Evolutionary conservation across 441 rosid genomes (phyloP), one percentile per base, ranked within the genome.

Genomic region (Aleurites moluccanus): DNA sequence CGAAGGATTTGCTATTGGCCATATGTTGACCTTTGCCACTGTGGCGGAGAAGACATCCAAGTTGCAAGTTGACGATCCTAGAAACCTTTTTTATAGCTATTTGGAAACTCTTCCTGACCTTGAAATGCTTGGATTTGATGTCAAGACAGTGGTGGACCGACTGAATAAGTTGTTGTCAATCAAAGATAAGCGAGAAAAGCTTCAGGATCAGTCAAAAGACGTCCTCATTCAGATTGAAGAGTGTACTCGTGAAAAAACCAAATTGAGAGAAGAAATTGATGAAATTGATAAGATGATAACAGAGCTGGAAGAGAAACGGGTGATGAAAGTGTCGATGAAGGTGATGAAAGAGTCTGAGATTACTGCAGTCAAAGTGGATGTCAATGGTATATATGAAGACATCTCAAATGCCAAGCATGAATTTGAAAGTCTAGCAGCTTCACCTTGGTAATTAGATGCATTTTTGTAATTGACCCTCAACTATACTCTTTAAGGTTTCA

Each of bases 111-210:
- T 75, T 67, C 16, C 77, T 8, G 72, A 66, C 45, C 72, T 75
- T 0, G 73, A 75, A 75, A 14, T 8, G 47, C 30, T 20, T 56
- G 77, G 77, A 57, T 75, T 75, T 30, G 77, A 75, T 45, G 67
- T 57, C 1, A 75, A 67, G 35, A 50, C 44, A 8, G 38, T 64
- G 27, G 33, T 10, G 14, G 60, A 67, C 8, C 67, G 72, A 1
- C 15, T 75, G 45, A 44, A 44, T 2, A 14, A 47, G 28, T 45
- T 75, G 49, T 2, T 75, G 38, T n/a, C 50, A 1, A 44, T 74
- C 27, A 74, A 66, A 66, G 50, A 10, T 10, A 57, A 16, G 50
- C 21, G 20, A 5, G 67, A 75, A 59, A 60, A 30, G 59, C 77
- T 75, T 40, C 11, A 67, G 15, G 27, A 11, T 47, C 16, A 30